These are phyloP conservation scores for Dothideomycetidae sp. DNA, from an alignment of 2,329 filamentous ascomycete genomes.

Conservation along the genomic window DNA sequence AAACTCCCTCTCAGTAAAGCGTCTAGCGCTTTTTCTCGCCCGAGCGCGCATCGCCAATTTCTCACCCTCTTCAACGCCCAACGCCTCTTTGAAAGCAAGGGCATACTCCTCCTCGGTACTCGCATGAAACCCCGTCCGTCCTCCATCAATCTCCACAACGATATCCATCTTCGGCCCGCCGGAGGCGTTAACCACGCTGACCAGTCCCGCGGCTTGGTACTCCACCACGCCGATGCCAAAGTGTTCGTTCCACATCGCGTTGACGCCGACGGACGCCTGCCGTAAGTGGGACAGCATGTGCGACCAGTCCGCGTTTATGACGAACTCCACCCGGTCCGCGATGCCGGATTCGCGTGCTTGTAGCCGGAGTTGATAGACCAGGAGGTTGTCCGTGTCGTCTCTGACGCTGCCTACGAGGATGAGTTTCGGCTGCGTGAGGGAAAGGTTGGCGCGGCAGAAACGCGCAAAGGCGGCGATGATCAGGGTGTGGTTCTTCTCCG, in stretches of 20 bases:
- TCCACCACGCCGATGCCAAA: slow-evolving; percentile 98
- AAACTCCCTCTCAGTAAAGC: slow-evolving; percentile 85
- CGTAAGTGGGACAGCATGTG: slow-evolving; percentile 69
- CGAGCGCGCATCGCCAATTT: slow-evolving; percentile 60
- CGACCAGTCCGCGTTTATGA: slow-evolving; percentile 80
- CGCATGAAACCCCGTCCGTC: slow-evolving; percentile 78
- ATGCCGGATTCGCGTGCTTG: slow-evolving; percentile 76
- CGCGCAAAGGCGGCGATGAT: slow-evolving; percentile 75
- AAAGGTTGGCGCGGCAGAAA: slow-evolving; percentile 21
- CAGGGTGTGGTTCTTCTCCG: slow-evolving; percentile 88
- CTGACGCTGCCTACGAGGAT: slow-evolving; percentile 88
- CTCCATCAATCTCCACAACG: slow-evolving; percentile 63
- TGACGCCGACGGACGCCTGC: slow-evolving; percentile 71
- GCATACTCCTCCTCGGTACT: slow-evolving; percentile 68
- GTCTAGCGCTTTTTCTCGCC: slow-evolving; percentile 61
- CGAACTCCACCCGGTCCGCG: slow-evolving; percentile 71
- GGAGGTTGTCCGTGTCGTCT: slow-evolving; percentile 62
- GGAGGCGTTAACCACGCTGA: slow-evolving; percentile 84
- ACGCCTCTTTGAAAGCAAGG: slow-evolving; percentile 60
- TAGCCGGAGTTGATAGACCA: slow-evolving; percentile 77
- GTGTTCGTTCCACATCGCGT: slow-evolving; percentile 99
- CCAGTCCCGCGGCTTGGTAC: slow-evolving; percentile 88
- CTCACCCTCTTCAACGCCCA: slow-evolving; percentile 49
- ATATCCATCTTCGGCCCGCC: slow-evolving; percentile 92
- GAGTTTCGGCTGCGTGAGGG: slow-evolving; percentile 43